A percentile compares a stretch with the other conserved stretches of the same genome.
phyloP scores from a whole-genome alignment of 1,284 basidiomycete species.

The Coriolopsis trogii region DNA sequence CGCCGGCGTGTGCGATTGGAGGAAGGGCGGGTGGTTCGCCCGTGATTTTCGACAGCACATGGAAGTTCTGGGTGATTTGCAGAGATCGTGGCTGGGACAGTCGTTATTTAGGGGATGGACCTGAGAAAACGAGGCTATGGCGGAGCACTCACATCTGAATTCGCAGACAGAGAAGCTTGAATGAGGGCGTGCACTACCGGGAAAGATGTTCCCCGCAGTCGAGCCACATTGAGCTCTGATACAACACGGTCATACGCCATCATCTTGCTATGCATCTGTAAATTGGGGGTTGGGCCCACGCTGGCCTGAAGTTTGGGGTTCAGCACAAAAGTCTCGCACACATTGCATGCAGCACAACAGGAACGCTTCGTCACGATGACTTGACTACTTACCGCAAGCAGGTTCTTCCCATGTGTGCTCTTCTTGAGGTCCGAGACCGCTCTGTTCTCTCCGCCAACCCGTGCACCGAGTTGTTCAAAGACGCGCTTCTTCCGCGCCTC shows the following conservation, averaged over 20 bases:
- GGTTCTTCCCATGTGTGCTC: slow-evolving; percentile 57
- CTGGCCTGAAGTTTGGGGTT: slow-evolving; percentile 42
- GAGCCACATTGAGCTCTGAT: slow-evolving; percentile 71
- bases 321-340: not conserved
- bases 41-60: slow-evolving; percentile 73
- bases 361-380: too few relatives aligned
- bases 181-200: slow-evolving; percentile 74
- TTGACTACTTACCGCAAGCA: slow-evolving; percentile 48
- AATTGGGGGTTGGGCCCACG: slow-evolving; percentile 55
- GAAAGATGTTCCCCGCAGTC: slow-evolving; percentile 72
- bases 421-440: slow-evolving; percentile 62
- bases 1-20: slow-evolving; percentile 73
- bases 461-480: slow-evolving; percentile 86
- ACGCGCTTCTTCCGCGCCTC: slow-evolving; percentile 87
- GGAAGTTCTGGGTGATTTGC: slow-evolving; percentile 72
- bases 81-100: slow-evolving; percentile 50
- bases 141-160: slow-evolving; percentile 55
- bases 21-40: slow-evolving; percentile 68
- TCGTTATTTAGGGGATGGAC: too few relatives aligned
- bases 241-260: slow-evolving; percentile 91
- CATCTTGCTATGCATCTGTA: slow-evolving; percentile 92
- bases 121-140: not conserved
- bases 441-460: slow-evolving; percentile 55
- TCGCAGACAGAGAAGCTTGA: slow-evolving; percentile 60
- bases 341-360: not conserved